These are phyloP conservation scores for Trametes coccinea DNA, from an alignment of 768 basidiomycete genomes.

Conservation along the genomic window DNA sequence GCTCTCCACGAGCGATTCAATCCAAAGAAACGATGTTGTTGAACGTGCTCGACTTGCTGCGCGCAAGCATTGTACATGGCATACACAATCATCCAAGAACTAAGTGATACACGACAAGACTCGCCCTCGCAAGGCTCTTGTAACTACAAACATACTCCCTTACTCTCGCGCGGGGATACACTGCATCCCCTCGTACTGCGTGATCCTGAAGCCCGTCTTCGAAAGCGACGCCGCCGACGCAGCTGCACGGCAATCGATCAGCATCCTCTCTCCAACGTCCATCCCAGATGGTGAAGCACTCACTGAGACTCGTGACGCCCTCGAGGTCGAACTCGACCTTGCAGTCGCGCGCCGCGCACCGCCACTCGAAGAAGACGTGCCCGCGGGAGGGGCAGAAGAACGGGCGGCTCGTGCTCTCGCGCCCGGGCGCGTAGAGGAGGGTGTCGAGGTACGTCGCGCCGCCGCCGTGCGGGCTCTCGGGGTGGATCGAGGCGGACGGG, in stretches of 20 bases:
- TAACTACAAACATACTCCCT: too few species aligned
- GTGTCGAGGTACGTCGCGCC: not conserved
- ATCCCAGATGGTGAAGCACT: not conserved
- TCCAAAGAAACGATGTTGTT: too few species aligned
- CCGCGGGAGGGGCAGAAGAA: not conserved
- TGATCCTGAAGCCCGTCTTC: not conserved
- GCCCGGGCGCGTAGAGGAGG: not conserved
- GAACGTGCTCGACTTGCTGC: too few species aligned
- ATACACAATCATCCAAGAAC: too few species aligned
- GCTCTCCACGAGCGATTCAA: too few species aligned
- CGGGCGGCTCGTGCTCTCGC: not conserved
- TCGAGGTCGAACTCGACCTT: not conserved
- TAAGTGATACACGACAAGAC: too few species aligned
- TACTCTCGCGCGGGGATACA: not conserved
- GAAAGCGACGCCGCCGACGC: not conserved
- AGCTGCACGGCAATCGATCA: not conserved
- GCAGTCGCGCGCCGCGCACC: not conserved
- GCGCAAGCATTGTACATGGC: too few species aligned
- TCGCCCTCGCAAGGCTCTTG: not conserved
- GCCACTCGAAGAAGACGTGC: not conserved
- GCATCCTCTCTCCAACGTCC: not conserved
- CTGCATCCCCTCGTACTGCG: not conserved
- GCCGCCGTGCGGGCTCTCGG: too few species aligned
- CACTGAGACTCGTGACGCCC: not conserved
- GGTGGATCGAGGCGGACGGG: too few species aligned